phyloP scores from a whole-genome alignment of 2,329 filamentous ascomycete genomes.

The Penicillium sp. region DNA sequence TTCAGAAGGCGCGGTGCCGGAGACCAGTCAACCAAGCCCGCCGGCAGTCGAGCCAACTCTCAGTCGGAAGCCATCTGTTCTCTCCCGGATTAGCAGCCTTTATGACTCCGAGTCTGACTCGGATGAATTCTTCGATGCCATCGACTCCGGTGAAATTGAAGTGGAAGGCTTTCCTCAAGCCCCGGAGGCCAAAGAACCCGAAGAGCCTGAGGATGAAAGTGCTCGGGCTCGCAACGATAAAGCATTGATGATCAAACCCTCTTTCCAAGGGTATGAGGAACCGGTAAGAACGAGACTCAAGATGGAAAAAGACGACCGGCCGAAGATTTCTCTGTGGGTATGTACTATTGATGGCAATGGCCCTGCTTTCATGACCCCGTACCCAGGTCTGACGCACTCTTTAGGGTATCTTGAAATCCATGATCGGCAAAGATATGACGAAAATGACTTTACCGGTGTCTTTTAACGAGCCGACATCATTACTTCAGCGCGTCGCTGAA shows the following conservation, averaged over 20 bases:
- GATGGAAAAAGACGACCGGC: constrained; percentile 86
- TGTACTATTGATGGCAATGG: constrained; percentile 33
- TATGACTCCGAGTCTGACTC: constrained; percentile 75
- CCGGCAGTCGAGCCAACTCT: constrained; percentile 21
- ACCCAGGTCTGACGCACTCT: too few species aligned
- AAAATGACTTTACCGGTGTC: constrained; percentile 98
- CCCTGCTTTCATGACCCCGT: constrained; percentile 2
- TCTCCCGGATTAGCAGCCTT: constrained; percentile 68
- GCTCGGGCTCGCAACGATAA: constrained; percentile 49
- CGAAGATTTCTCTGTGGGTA: constrained; percentile 95
- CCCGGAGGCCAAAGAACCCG: constrained; percentile 45
- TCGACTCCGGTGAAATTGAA: constrained; percentile 88
- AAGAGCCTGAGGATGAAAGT: constrained; percentile 42
- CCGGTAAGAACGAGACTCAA: constrained; percentile 75
- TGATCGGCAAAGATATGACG: constrained; percentile 99
- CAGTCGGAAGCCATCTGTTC: constrained; percentile 61
- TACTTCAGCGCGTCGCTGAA: constrained; percentile 90
- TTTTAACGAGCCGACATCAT: constrained; percentile 96
- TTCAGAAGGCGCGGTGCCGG: constrained; percentile 8
- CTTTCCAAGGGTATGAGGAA: constrained; percentile 89
- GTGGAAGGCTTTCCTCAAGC: constrained; percentile 57
- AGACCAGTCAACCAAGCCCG: constrained; percentile 13
- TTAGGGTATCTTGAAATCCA: constrained; percentile 93
- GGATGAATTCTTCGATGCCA: constrained; percentile 95
- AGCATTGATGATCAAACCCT: constrained; percentile 65